These are phyloP conservation scores for Aspergillus sp. DNA, from an alignment of 2,329 filamentous ascomycete species.

Conservation along the genomic window DNA sequence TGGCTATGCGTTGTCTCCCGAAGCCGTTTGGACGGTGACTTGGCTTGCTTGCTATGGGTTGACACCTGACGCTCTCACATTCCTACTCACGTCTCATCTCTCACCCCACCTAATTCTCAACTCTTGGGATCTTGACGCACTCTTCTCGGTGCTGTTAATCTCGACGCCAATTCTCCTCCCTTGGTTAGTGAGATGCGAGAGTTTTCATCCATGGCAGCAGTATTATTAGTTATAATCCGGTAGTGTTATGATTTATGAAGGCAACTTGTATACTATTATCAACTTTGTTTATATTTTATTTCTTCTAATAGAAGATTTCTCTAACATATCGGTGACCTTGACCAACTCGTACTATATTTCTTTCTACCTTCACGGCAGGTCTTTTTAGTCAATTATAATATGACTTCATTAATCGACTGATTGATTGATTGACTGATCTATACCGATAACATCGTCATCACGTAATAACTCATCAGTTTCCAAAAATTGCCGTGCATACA, in stretches of 20 bases:
- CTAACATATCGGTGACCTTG: too few relatives aligned
- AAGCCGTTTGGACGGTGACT: not conserved
- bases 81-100: not conserved
- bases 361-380: too few relatives aligned
- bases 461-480: too few relatives aligned
- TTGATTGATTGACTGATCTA: too few relatives aligned
- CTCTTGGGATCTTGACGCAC: too few relatives aligned
- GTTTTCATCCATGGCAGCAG: conserved; percentile 16
- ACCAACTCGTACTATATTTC: too few relatives aligned
- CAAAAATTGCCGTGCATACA: not conserved
- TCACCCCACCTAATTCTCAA: not conserved
- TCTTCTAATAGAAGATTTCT: not conserved
- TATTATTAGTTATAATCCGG: conserved; percentile 24
- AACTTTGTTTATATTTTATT: conserved; percentile 2
- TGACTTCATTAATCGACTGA: too few relatives aligned
- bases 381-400: too few relatives aligned
- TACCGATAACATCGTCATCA: too few relatives aligned
- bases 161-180: not conserved
- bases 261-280: conserved; percentile 16
- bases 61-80: conserved; percentile 1
- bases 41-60: conserved; percentile 8
- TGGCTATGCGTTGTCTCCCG: not conserved
- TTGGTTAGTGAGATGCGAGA: conserved; percentile 7
- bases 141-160: not conserved
- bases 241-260: conserved; percentile 25